Conservation (phyloP, 2,329 filamentous ascomycete genomes). For the Berkeleyomyces basicola region DNA sequence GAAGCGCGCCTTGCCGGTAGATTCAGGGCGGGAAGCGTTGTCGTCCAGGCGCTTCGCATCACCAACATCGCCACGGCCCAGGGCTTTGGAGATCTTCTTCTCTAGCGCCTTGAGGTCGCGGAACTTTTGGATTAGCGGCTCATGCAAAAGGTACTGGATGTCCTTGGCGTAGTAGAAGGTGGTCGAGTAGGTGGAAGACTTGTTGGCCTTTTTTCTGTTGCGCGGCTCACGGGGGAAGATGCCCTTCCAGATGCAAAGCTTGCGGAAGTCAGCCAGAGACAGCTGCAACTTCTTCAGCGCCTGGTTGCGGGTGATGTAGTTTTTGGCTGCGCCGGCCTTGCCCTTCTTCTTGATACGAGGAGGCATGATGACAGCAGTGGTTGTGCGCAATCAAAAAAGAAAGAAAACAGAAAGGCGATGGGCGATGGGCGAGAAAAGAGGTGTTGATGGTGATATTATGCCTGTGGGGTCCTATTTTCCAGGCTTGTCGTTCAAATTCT, state of each 20-base stretch:
- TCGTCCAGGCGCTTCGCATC: conserved; percentile 75
- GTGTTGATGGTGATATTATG: conserved; percentile 4
- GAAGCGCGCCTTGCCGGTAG: conserved; percentile 76
- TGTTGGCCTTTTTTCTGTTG: conserved; percentile 92
- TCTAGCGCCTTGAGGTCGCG: conserved; percentile 91
- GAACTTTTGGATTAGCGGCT: conserved; percentile 86
- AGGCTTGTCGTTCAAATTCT: conserved; percentile 13
- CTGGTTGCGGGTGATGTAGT: conserved; percentile 95
- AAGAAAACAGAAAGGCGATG: conserved; percentile 8
- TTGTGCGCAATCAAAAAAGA: background rate
- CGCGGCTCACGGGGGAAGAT: conserved; percentile 96
- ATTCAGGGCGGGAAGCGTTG: conserved; percentile 77
- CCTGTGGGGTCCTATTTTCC: conserved; percentile 10
- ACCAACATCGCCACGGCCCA: conserved; percentile 78
- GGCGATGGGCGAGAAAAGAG: conserved; percentile 4
- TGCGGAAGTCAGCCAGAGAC: conserved; percentile 89
- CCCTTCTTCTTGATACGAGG: conserved; percentile 78
- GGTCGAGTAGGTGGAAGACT: conserved; percentile 74
- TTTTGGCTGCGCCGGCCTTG: conserved; percentile 82
- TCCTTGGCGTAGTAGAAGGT: conserved; percentile 91
- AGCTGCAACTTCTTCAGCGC: conserved; percentile 96
- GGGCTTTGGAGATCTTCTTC: conserved; percentile 89
- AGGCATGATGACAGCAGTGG: conserved; percentile 34
- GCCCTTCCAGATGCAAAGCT: conserved; percentile 98
- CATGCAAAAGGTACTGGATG: conserved; percentile 94